A percentile compares a stretch with the other conserved stretches of the same genome.
These are phyloP conservation scores for Umbelopsis sp. DNA, from an alignment of 371 early-diverging fungal genomes.

Conservation along the genomic window DNA sequence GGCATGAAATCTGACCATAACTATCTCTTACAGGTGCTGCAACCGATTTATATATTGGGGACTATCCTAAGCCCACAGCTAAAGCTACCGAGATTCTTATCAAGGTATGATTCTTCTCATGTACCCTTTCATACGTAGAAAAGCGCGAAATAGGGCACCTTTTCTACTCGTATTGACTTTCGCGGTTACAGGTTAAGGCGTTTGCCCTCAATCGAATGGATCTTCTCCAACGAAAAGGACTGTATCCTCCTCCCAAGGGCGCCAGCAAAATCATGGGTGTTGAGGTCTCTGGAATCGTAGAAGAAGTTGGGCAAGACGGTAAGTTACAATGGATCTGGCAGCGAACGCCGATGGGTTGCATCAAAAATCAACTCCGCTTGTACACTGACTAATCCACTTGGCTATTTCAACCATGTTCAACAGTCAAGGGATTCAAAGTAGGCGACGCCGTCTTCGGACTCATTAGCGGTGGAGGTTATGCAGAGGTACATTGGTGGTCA, in stretches of 20 bases:
- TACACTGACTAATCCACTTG: not conserved
- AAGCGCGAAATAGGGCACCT: too few species aligned
- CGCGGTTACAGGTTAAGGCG: constrained; percentile 40
- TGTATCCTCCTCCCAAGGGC: constrained; percentile 69
- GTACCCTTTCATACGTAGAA: not conserved
- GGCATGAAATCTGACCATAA: not conserved
- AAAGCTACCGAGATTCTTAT: constrained; percentile 65
- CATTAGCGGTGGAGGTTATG: constrained; percentile 74
- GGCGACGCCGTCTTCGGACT: constrained; percentile 78
- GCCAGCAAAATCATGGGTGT: constrained; percentile 75
- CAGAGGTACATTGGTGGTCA: constrained; percentile 46
- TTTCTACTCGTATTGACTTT: too few species aligned
- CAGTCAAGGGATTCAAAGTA: constrained; percentile 50
- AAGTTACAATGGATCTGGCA: constrained; percentile 11
- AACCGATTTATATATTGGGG: constrained; percentile 54
- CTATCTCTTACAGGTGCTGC: constrained; percentile 46
- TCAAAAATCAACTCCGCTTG: not conserved
- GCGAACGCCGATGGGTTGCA: not conserved
- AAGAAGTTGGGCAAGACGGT: constrained; percentile 50
- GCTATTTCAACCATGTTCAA: constrained; percentile 2
- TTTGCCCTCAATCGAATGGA: constrained; percentile 83
- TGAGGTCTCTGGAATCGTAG: constrained; percentile 75
- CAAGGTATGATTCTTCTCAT: constrained; percentile 41
- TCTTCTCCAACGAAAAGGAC: constrained; percentile 71
- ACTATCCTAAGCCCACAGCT: constrained; percentile 56